Percentiles rank a stretch among this genome's conserved stretches.
Evolutionary conservation across 148 eudicot species (phyloP).

Genomic region (Arbutus unedo): DNA sequence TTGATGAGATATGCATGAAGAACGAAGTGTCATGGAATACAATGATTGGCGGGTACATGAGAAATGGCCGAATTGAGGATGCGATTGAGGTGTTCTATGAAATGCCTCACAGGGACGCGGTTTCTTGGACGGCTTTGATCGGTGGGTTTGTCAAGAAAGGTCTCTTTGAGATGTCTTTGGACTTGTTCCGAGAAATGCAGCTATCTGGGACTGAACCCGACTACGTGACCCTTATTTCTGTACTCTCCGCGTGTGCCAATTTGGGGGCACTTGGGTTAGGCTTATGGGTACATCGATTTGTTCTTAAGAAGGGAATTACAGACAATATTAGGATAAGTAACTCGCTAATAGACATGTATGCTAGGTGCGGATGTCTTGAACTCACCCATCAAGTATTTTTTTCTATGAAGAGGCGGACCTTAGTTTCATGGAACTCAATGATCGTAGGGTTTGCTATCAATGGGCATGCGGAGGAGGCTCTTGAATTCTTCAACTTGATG

Average conservation of each 20-base stretch:
- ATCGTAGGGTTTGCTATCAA: conserved; percentile 48
- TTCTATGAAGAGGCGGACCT: conserved; percentile 31
- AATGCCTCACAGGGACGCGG: conserved; percentile 45
- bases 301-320: conserved; percentile 24
- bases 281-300: conserved; percentile 45
- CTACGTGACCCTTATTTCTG: conserved; percentile 42
- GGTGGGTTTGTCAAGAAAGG: conserved; percentile 43
- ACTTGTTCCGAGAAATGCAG: conserved; percentile 45
- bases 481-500: conserved; percentile 36
- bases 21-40: conserved; percentile 75
- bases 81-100: conserved; percentile 52
- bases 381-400: conserved; percentile 39
- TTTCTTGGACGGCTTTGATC: conserved; percentile 49
- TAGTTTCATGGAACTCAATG: conserved; percentile 61
- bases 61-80: conserved; percentile 44
- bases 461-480: conserved; percentile 41
- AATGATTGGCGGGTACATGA: conserved; percentile 72
- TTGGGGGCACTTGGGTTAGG: conserved; percentile 46
- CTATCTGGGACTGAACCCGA: conserved; percentile 40
- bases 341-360: conserved; percentile 54
- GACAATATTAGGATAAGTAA: conserved; percentile 43
- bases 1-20: conserved; percentile 43
- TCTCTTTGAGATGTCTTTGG: conserved; percentile 38
- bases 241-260: conserved; percentile 51
- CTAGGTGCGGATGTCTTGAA: conserved; percentile 50